Base-by-base conservation (phyloP, 2,329 filamentous ascomycete species). In the Huntiella abstrusa region DNA sequence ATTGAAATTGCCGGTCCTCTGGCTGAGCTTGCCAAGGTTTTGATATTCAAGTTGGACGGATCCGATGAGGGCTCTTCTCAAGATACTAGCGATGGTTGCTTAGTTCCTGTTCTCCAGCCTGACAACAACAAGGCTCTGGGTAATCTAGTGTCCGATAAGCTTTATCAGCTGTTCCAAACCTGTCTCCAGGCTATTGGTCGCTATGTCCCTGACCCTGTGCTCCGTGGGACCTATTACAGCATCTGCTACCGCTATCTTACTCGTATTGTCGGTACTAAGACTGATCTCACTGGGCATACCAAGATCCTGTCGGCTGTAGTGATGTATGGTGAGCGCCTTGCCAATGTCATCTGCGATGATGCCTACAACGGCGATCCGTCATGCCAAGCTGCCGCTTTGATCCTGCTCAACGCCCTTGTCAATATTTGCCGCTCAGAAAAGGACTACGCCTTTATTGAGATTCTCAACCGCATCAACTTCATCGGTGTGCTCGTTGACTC, bases 321-420 rank as follows among this genome's bases (percentile, higher is more conserved):
- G 43, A 59, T 68, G 10, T 73, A 72, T 39, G 87, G 91, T 35
- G 82, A 85, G 55, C 73, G 82, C 46, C 68, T 96, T 35, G 72
- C 96, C 50, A 85, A 88, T 54, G 77, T 85, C 19, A 70, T 95
- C 38, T 95, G 87, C 57, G 91, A 98, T 56, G 91, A 98, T 63
- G 87, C 86, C 15, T 88, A 87, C 59, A 78, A 81, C 49, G 85
- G 86, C 35, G 81, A 88, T 56, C 73, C 82, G 34, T 73, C 71
- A 10, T 92, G 84, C 59, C 83, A 92, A 57, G 77, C 92, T 3
- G 80, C 88, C 1, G 86, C 91, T 8, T 67, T 96, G 38, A 72
- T 95, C 34, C 69, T 96, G n/a, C 68, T 98, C 33, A 78, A 82
- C 46, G 74, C 81, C 1, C 63, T 96, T 11, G 77, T 92, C 32